Percentiles rank a stretch among this genome's conserved stretches.
Evolutionary conservation across 108 stramenopile species (phyloP).

Genomic region (Thalassiosira profunda): DNA sequence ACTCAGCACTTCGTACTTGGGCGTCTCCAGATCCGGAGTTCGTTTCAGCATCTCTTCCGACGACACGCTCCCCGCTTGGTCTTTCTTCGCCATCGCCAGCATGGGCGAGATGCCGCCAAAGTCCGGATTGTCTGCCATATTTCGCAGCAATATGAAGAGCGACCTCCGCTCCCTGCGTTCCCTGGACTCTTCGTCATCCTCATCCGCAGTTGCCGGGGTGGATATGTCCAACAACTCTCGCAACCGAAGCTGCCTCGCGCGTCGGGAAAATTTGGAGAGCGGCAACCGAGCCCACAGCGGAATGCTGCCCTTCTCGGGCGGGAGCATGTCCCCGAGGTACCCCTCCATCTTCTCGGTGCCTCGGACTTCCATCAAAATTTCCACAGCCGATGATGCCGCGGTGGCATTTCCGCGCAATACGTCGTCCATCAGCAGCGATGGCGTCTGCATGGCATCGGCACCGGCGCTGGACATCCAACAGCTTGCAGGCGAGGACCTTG

Average conservation of each 20-base stretch:
- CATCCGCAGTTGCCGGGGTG: conserved; percentile 1
- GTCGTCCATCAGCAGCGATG: conserved; percentile 21
- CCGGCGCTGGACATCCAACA: too few species aligned
- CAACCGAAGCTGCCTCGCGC: conserved; percentile 29
- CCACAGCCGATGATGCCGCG: conserved; percentile 9
- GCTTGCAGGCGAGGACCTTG: too few species aligned
- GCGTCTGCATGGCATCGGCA: too few species aligned
- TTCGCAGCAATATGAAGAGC: conserved; percentile 25
- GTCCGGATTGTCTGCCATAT: conserved; percentile 24
- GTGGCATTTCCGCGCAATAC: conserved; percentile 24
- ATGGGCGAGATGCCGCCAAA: conserved; percentile 6
- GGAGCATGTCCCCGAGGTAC: conserved; percentile 26
- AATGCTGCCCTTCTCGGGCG: neutral
- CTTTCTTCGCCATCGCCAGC: conserved; percentile 3
- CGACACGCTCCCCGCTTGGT: conserved; percentile 9
- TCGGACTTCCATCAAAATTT: conserved; percentile 8
- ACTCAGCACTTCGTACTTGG: conserved; percentile 69
- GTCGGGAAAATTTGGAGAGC: conserved; percentile 20
- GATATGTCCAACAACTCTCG: conserved; percentile 18
- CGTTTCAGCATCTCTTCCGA: conserved; percentile 19
- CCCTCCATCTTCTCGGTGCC: conserved; percentile 28
- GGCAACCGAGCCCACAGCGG: conserved; percentile 17
- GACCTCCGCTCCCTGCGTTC: conserved; percentile 13
- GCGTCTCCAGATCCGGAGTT: conserved; percentile 84
- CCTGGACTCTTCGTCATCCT: conserved; percentile 21